Conservation (phyloP, 2,329 filamentous ascomycete genomes). For the Phyllosticta citriasiana region DNA sequence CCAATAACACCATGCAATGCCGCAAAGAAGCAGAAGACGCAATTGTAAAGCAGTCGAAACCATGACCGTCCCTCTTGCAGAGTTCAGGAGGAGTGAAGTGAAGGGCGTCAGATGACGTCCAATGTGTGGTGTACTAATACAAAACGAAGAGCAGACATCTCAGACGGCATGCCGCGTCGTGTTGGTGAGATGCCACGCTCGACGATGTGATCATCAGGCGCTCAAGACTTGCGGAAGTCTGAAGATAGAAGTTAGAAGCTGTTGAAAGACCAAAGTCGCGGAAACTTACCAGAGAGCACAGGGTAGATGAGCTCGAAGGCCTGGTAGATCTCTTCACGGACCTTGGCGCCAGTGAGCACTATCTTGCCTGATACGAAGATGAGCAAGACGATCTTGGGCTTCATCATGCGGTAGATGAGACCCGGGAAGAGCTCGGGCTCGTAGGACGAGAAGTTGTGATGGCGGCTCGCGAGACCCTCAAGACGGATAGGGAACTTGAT, state of each 20-base stretch:
- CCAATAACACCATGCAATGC: slow-evolving; percentile 11
- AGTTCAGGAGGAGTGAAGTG: not conserved
- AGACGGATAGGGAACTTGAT: slow-evolving; percentile 99
- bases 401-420: slow-evolving; percentile 99
- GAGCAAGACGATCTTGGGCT: slow-evolving; percentile 95
- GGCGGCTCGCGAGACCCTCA: slow-evolving; percentile 88
- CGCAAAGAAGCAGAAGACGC: slow-evolving; percentile 10
- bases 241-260: slow-evolving; percentile 15
- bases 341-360: slow-evolving; percentile 92
- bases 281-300: slow-evolving; percentile 67
- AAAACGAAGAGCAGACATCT: not conserved
- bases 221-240: slow-evolving; percentile 14
- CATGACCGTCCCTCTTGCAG: not conserved
- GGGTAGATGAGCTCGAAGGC: slow-evolving; percentile 64
- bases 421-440: slow-evolving; percentile 97
- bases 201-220: not conserved
- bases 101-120: not conserved
- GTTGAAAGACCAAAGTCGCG: not conserved
- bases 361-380: slow-evolving; percentile 99
- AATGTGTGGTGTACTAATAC: slow-evolving; percentile 3
- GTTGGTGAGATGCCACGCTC: not conserved
- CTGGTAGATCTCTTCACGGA: slow-evolving; percentile 77
- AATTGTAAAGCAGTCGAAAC: slow-evolving; percentile 5
- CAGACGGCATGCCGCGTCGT: not conserved
- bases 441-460: slow-evolving; percentile 99